Evolutionary conservation across 257 asterid species (phyloP).

Genomic region (Solanum tarijense): DNA sequence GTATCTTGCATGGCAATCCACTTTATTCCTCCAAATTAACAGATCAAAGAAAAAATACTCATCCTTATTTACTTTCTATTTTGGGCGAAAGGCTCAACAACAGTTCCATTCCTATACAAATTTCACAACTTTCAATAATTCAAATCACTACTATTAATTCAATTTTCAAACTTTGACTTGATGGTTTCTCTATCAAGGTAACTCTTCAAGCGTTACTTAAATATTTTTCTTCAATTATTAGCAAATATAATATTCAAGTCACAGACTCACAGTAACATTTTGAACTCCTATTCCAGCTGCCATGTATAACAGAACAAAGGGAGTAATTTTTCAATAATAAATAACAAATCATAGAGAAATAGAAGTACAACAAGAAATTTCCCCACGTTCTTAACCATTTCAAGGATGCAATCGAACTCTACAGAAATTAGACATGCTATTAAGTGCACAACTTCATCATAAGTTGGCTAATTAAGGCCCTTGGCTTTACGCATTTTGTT

Average conservation of each 20-base stretch:
- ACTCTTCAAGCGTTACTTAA: neutral
- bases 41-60: neutral
- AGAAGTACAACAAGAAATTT: neutral
- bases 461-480: neutral
- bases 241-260: neutral
- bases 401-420: neutral
- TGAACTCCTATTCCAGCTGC: neutral
- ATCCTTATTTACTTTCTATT: neutral
- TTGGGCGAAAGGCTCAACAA: neutral
- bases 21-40: neutral
- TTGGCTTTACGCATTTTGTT: neutral
- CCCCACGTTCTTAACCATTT: neutral
- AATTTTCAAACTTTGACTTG: neutral
- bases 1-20: neutral
- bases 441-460: neutral
- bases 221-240: neutral
- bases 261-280: neutral
- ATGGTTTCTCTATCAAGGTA: neutral
- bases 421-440: neutral
- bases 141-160: neutral
- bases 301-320: neutral
- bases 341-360: neutral
- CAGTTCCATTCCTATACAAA: neutral
- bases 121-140: neutral
- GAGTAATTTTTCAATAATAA: neutral